Base-by-base conservation (phyloP, 306 rosid species). In the Clitoria ternatea region DNA sequence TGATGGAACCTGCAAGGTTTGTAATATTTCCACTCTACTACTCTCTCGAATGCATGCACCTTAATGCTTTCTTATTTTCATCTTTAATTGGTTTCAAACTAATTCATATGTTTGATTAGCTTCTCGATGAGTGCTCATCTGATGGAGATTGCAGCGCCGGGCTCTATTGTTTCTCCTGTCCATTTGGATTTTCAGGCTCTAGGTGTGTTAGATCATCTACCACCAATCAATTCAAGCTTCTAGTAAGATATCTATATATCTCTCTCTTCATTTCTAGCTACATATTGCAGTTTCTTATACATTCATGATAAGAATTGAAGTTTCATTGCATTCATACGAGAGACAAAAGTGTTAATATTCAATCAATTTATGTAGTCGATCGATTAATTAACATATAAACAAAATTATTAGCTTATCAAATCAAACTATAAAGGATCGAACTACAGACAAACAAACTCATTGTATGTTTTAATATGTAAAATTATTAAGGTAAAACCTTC, bases 201-300 rank as follows among this genome's bases (percentile, higher is more conserved):
- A 87, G 83, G 78, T 93, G 98, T 81, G 86, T 93, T 9, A 82
- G 97, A 80, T 85, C 94, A 18, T 67, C 82, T 47, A 36, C 60
- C 20, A 88, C 97, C 15, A 69, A 93, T 78, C 96, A 85, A 63
- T 93, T 93, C 85, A 80, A 84, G 80, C 89, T 90, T 62, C 13
- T 87, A 73, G 97, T 93, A 88, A 66, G 76, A 67, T 52, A 1
- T 37, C 8, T n/a, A 6, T 3, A 35, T 42, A 11, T 42, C 3
- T 52, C 32, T 32, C 2, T 11, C 13, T 79, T 37, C 3, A n/a
- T n/a, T n/a, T n/a, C n/a, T n/a, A n/a, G n/a, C n/a, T n/a, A n/a
- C n/a, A n/a, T n/a, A n/a, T n/a, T n/a, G n/a, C n/a, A n/a, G n/a
- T n/a, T n/a, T n/a, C n/a, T n/a, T n/a, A n/a, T n/a, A n/a, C n/a